phyloP scores from a whole-genome alignment of 768 basidiomycete species.

The Pisolithus microcarpus region DNA sequence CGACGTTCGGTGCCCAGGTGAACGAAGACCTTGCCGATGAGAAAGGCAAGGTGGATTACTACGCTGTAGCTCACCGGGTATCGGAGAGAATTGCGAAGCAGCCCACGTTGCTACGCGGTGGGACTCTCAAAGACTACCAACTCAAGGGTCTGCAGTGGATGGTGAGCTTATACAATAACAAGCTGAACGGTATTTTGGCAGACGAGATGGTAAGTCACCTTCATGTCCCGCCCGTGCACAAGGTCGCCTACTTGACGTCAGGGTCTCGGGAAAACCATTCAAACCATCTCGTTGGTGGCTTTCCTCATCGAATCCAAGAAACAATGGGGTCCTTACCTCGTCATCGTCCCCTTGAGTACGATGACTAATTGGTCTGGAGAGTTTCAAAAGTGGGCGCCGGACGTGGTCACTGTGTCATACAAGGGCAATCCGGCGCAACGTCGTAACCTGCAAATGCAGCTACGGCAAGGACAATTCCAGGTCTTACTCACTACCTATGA shows the following conservation, averaged over 20 bases:
- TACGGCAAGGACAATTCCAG: constrained; percentile 80
- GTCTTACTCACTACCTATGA: constrained; percentile 93
- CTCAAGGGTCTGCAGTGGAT: constrained; percentile 96
- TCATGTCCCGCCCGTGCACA: background rate
- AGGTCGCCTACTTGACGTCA: constrained; percentile 20
- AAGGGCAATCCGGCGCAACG: constrained; percentile 88
- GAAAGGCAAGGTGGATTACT: constrained; percentile 86
- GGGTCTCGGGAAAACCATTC: constrained; percentile 95
- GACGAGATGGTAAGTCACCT: constrained; percentile 73
- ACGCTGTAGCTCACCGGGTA: constrained; percentile 88
- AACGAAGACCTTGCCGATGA: constrained; percentile 51
- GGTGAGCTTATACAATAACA: constrained; percentile 96
- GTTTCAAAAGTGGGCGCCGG: constrained; percentile 95
- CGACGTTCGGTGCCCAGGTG: constrained; percentile 83
- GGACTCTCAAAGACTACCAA: constrained; percentile 92
- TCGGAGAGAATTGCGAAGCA: constrained; percentile 78
- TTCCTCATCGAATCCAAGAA: constrained; percentile 90
- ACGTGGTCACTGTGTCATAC: constrained; percentile 73
- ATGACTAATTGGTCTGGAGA: constrained; percentile 97
- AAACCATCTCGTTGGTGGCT: constrained; percentile 90
- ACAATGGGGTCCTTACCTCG: constrained; percentile 90
- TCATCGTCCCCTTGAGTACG: constrained; percentile 92
- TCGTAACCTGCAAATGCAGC: constrained; percentile 65
- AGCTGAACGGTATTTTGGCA: constrained; percentile 88
- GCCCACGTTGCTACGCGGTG: constrained; percentile 71